Base-by-base conservation (phyloP, 208 protist species). In the Tritrichomonas foetus region DNA sequence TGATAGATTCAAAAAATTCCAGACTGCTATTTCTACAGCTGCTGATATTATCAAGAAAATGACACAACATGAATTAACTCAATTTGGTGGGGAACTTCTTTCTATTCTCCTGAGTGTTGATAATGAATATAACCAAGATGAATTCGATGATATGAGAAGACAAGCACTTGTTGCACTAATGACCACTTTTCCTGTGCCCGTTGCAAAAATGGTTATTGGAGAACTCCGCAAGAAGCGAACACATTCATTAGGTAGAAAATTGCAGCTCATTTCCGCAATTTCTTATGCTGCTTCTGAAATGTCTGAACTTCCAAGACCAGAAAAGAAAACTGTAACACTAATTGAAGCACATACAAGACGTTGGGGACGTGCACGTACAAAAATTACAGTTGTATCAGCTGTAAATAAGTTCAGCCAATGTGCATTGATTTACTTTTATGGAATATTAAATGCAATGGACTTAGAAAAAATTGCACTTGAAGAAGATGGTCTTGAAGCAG, bases 111-210 rank as follows among this genome's bases (percentile, higher is more conserved):
- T 89, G 0, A 89, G 27, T 39, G 78, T 61, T 50, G 78, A 89
- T 49, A 89, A 89, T 57, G 78, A 89, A 57, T 89, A 89, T 49
- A 89, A 89, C 22, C 2, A 47, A 25, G 78, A 89, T 57, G 78
- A 89, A 16, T 89, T 89, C 30, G 78, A 89, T n/a, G 78, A 89
- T 0, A 3, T 39, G 13, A 8, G 78, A 2, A 25, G 78, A 27
- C 33, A 89, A 8, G 78, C 78, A 39, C 30, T 89, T 0, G 78
- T 89, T 39, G 78, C 78, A 39, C 20, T 89, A 8, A 89, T 89
- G 78, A 53, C 78, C 0, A 50, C 47, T 20, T 89, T 55, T 36
- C 78, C 78, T 39, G 3, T 89, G 8, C 41, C 44, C 33, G 78
- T 89, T 0, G 33, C 78, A 14, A 89, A 89, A 27, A 44, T 89